Evolutionary conservation across 345 rosid species (phyloP), one percentile per base, ranked within the genome.

Genomic region (Raphanus raphanistrum): DNA sequence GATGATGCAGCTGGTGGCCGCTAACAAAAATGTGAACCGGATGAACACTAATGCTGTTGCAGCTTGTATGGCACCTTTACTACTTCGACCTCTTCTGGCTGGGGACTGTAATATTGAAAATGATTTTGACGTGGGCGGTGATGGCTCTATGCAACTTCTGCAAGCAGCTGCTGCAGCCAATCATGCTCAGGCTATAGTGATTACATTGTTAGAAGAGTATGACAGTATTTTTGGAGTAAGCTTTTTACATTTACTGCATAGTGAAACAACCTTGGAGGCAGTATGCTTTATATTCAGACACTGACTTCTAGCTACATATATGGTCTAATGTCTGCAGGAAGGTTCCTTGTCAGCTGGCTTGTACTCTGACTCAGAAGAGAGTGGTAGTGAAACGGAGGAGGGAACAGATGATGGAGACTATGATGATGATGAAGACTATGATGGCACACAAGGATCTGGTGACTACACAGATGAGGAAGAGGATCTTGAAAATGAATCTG

Each of bases 21-120:
- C 93, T 72, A 83, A 86, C 79, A 92, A 88, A 87, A 74, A 71
- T 62, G 88, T 74, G 76, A 95, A 92, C 83, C 86, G 90, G 81
- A 95, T 95, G 99, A 95, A 97, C 89, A 70, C 90, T 68, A 90
- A 97, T 45, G 99, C 99, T 27, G 99, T 95, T 66, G 98, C 99
- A 26, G 99, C 99, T 82, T 92, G 99, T 86, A 95, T 92, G 99
- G 99, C 98, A 70, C 99, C 99, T 71, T 86, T 95, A 84, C 97
- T 92, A 81, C 97, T 95, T 71, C 92, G 98, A 11, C 99, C 99
- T 66, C 99, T 95, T 83, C 85, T 95, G 55, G 85, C 92, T 55
- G 99, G 99, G 32, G 99, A 95, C 35, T 95, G 98, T 84, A 93
- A 95, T 69, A 89, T 95, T 78, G 99, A 91, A 79, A 87, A 82